Base-by-base conservation (phyloP, 2,329 filamentous ascomycete species). In the Monosporascus sp. region DNA sequence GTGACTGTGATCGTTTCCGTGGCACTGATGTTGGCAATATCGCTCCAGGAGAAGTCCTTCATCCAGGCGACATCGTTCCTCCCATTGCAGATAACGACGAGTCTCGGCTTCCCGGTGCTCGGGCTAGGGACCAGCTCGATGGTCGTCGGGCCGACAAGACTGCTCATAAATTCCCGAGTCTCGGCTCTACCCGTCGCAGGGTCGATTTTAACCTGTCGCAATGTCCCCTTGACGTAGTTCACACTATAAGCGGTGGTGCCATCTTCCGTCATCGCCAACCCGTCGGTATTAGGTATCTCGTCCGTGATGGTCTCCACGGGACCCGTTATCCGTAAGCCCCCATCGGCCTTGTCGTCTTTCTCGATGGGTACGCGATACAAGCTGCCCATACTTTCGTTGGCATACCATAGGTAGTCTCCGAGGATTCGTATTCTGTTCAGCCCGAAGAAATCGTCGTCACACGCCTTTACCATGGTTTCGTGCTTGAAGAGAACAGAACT, bases 31-130 rank as follows among this genome's bases (percentile, higher is more conserved):
- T 59, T 57, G 37, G 59, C 61, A 8, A 66, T 57, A 44, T 62
- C 65, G 43, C 53, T 58, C 63, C 63, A 66, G 8, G 61, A 59
- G 18, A 56, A 56, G 51, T 59, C 57, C 41, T 63, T 63, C 51
- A 57, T 48, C 62, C 62, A 65, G 55, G 67, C 60, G 67, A 68
- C 60, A 44, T 68, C 60, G 48, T 67, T 65, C 52, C 65, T 59
- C 18, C 66, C 66, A 48, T 60, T 65, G 54, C 66, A 69, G 3
- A 67, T 59, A 15, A 68, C 54, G 26, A 61, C 65, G 18, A 69
- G 44, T 51, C 60, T 65, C n/a, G 55, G 55, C 51, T 60, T 58
- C 11, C 41, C 53, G 37, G 60, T 52, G 11, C 15, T 22, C 14
- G 2, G 15, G 18, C 52, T 38, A 35, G 57, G 52, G 8, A 51